Evolutionary conservation across 1,284 basidiomycete species (phyloP).

Genomic region (Earliella scabrosa): DNA sequence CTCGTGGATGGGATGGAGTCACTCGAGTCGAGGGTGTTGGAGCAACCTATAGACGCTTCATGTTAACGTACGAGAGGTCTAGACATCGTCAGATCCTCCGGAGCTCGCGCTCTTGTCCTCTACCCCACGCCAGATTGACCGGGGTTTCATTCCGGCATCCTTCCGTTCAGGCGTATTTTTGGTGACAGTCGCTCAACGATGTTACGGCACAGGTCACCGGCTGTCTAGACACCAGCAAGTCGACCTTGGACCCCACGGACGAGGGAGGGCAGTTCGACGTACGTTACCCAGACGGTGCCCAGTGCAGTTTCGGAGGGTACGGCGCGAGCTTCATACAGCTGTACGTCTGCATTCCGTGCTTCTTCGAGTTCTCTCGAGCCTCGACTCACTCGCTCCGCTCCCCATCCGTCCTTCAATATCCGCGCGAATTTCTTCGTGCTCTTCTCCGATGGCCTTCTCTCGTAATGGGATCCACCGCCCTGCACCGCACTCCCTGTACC

Average conservation of each 20-base stretch:
- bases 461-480: slow-evolving; percentile 12
- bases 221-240: slow-evolving; percentile 48
- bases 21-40: slow-evolving; percentile 6
- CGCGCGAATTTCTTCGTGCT: background rate
- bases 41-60: background rate
- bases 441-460: slow-evolving; percentile 3
- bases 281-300: slow-evolving; percentile 55
- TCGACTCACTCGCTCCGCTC: background rate
- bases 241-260: slow-evolving; percentile 41
- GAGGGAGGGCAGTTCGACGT: slow-evolving; percentile 54
- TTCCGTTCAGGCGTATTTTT: background rate
- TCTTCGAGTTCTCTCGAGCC: slow-evolving; percentile 8
- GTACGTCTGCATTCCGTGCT: slow-evolving; percentile 36
- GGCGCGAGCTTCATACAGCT: slow-evolving; percentile 56
- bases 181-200: too few species aligned
- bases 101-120: slow-evolving; percentile 5
- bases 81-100: background rate
- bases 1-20: too few species aligned
- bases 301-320: slow-evolving; percentile 53
- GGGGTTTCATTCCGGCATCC: background rate
- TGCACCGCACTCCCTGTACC: slow-evolving; percentile 9
- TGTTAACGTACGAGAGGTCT: background rate
- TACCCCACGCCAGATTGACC: too few species aligned
- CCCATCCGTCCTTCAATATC: background rate
- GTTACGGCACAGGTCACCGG: slow-evolving; percentile 47